These are phyloP conservation scores for Xerocomus nothofagi DNA, from an alignment of 1,284 basidiomycete species.

Conservation along the genomic window DNA sequence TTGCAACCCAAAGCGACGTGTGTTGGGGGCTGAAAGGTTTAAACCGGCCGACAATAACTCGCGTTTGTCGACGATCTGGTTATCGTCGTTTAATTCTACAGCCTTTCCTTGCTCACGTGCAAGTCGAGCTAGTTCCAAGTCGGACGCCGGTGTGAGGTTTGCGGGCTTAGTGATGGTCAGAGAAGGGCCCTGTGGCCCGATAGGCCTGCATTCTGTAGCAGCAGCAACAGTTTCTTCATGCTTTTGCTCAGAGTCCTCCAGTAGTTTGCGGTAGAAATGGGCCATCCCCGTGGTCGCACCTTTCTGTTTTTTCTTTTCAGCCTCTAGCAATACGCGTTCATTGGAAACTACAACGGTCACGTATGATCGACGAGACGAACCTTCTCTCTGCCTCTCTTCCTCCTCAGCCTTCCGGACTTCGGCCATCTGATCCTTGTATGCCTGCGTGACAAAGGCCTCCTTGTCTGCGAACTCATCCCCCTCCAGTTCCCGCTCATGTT, in stretches of 20 bases:
- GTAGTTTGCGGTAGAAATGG: slow-evolving; percentile 81
- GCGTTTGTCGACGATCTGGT: slow-evolving; percentile 95
- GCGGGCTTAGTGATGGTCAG: slow-evolving; percentile 73
- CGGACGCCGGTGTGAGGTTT: slow-evolving; percentile 59
- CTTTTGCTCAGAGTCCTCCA: slow-evolving; percentile 78
- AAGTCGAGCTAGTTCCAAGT: slow-evolving; percentile 67
- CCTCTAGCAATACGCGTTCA: slow-evolving; percentile 41
- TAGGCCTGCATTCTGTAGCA: slow-evolving; percentile 51
- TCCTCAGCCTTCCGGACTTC: slow-evolving; percentile 89
- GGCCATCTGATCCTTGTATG: slow-evolving; percentile 96
- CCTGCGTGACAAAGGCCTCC: slow-evolving; percentile 95
- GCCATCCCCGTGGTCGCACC: slow-evolving; percentile 72
- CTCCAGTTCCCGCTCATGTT: slow-evolving; percentile 88
- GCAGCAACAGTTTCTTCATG: slow-evolving; percentile 86
- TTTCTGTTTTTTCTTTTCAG: slow-evolving; percentile 63
- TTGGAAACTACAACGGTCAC: neutral
- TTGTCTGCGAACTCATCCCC: slow-evolving; percentile 95
- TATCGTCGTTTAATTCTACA: slow-evolving; percentile 97
- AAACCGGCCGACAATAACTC: slow-evolving; percentile 89
- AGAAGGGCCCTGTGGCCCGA: slow-evolving; percentile 58
- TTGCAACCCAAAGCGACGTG: slow-evolving; percentile 55
- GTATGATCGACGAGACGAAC: slow-evolving; percentile 44
- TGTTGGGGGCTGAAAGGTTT: slow-evolving; percentile 84
- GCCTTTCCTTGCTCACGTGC: slow-evolving; percentile 76
- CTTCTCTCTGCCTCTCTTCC: slow-evolving; percentile 85